Evolutionary conservation across 2,329 filamentous ascomycete species (phyloP), one percentile per base, ranked within the genome.

Genomic region (Sporothrix luriei): DNA sequence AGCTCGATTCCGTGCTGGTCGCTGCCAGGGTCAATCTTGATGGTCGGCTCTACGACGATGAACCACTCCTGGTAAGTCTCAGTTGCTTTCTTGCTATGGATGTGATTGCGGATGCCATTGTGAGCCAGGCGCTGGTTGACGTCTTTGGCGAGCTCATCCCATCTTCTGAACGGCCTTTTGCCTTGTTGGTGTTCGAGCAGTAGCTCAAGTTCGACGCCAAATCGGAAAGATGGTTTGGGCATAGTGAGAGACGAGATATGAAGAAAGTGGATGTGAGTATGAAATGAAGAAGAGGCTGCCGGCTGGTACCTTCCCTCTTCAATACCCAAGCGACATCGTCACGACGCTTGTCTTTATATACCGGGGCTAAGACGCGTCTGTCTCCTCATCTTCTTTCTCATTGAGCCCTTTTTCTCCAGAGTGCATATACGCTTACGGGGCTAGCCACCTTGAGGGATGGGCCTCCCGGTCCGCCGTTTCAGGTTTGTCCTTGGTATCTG

Each of bases 181-280:
- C 75, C 75, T 69, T 76, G 0, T 24, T 26, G n/a, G 21, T 26
- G 75, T 13, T 74, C 75, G 3, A 81, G 73, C 6, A 80, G 76
- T 3, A 81, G 73, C 73, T 81, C 79, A 26, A 81, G 75, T 72
- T 81, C 79, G 24, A 81, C 71, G 24, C 79, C 79, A 62, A 81
- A 81, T 43, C 73, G 73, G 49, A 77, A 73, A 2, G 71, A 43
- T 59, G 68, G 61, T 19, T n/a, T 49, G 49, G 55, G 19, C 19
- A 48, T 49, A 13, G 5, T 40, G 48, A 46, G 26, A n/a, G 4
- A 33, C 26, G 48, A 46, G 26, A n/a, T 7, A 33, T 33, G 13
- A 49, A 14, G 29, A n/a, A 4, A 52, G 4, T 43, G 16, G 4
- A 11, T 4, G 4, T 5, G 38, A 26, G 14, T n/a, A 11, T 13